phyloP scores from a whole-genome alignment of 768 basidiomycete genomes.

The Rhodotorula toruloides region DNA sequence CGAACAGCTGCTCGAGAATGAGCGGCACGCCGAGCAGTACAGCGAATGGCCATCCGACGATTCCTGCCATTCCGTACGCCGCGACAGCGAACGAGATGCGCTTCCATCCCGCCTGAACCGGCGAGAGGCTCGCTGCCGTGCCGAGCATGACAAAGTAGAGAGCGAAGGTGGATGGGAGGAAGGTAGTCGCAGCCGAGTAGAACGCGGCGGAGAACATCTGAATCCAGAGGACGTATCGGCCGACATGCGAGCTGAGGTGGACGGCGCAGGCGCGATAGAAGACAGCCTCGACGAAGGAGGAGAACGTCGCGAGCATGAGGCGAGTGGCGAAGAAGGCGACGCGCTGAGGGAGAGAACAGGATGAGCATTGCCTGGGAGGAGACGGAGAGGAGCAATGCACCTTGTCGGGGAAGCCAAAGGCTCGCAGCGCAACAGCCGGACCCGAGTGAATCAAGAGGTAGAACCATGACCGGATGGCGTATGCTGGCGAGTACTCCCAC shows the following conservation, averaged over 20 bases:
- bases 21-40: constrained; percentile 81
- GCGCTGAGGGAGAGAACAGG: constrained; percentile 53
- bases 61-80: constrained; percentile 70
- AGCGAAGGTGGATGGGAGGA: constrained; percentile 90
- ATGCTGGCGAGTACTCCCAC: constrained; percentile 89
- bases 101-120: constrained; percentile 44
- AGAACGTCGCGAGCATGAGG: constrained; percentile 67
- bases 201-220: constrained; percentile 81
- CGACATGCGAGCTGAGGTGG: constrained; percentile 79
- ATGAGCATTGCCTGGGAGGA: background rate
- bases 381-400: constrained; percentile 49
- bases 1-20: constrained; percentile 70
- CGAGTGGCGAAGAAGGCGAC: constrained; percentile 83
- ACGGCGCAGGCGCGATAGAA: constrained; percentile 77
- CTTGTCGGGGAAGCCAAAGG: constrained; percentile 60
- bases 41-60: constrained; percentile 97
- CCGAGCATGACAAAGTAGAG: constrained; percentile 84
- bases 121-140: constrained; percentile 56
- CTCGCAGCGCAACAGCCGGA: constrained; percentile 58
- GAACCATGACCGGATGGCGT: constrained; percentile 90
- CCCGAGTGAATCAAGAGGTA: constrained; percentile 79
- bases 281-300: constrained; percentile 68
- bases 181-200: constrained; percentile 86
- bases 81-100: constrained; percentile 60
- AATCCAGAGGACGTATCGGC: constrained; percentile 87